Conservation (phyloP, 2,329 filamentous ascomycete species). For the Venturiaceae sp. region DNA sequence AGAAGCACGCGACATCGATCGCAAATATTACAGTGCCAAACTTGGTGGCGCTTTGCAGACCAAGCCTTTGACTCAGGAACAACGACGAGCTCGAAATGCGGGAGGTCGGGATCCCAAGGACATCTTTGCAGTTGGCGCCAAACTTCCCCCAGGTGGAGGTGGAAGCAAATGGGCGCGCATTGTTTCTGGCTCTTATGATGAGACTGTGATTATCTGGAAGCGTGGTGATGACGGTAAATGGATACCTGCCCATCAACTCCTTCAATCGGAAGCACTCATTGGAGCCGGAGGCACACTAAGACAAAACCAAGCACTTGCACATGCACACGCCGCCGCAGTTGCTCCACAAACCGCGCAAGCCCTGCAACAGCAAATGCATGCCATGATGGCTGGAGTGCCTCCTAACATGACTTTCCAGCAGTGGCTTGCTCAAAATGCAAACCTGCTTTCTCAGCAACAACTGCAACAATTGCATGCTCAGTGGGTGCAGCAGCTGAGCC, state of each 20-base stretch:
- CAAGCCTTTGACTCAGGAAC: conserved; percentile 18
- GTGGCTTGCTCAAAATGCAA: not conserved
- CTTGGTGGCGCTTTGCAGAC: conserved; percentile 32
- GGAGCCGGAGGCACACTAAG: conserved; percentile 32
- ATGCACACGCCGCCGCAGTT: not conserved
- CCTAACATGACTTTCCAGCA: conserved; percentile 3
- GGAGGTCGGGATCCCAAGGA: conserved; percentile 68
- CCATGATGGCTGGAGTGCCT: not conserved
- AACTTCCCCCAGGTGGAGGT: conserved; percentile 81
- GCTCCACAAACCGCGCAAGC: not conserved
- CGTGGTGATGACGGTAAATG: conserved; percentile 77
- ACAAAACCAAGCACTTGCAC: not conserved
- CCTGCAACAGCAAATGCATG: not conserved
- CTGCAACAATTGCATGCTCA: conserved; percentile 4
- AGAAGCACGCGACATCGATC: conserved; percentile 64
- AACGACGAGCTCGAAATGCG: conserved; percentile 44
- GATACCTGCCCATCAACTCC: conserved; percentile 65
- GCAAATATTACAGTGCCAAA: conserved; percentile 56
- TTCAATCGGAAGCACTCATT: conserved; percentile 58
- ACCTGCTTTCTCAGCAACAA: not conserved
- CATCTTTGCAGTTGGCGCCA: conserved; percentile 72
- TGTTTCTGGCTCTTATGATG: conserved; percentile 92
- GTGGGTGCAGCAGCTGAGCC: conserved; percentile 10
- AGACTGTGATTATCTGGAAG: conserved; percentile 92
- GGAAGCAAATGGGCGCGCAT: conserved; percentile 88